Conservation (phyloP, 805 yeast genomes). For the Blastobotrys chiropterorum region DNA sequence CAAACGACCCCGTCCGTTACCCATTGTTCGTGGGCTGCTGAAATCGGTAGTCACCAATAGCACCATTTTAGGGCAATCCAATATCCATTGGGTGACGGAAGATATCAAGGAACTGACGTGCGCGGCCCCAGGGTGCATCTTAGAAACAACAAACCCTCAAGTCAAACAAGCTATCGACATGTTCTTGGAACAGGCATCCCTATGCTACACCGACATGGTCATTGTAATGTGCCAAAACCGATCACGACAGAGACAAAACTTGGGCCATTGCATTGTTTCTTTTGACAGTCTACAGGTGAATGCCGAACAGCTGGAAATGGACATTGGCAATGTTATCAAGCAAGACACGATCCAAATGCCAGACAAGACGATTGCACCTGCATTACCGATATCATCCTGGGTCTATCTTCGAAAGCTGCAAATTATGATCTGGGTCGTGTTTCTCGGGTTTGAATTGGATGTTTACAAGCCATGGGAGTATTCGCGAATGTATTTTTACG, state of each 20-base stretch:
- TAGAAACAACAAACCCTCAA: constrained; percentile 25
- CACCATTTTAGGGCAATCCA: constrained; percentile 13
- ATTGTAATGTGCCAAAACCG: constrained; percentile 57
- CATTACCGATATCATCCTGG: constrained; percentile 67
- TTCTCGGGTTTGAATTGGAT: constrained; percentile 71
- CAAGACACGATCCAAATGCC: constrained; percentile 7
- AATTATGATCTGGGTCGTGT: constrained; percentile 64
- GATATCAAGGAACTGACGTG: constrained; percentile 43
- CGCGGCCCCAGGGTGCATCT: constrained; percentile 27
- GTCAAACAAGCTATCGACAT: constrained; percentile 25
- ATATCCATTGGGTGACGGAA: constrained; percentile 25
- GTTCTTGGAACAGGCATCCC: constrained; percentile 27
- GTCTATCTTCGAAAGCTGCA: constrained; percentile 58
- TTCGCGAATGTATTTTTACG: constrained; percentile 62
- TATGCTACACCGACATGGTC: constrained; percentile 44
- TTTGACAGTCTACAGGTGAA: constrained; percentile 83
- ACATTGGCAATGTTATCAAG: constrained; percentile 24
- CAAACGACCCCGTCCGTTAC: constrained; percentile 18
- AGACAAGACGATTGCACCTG: constrained; percentile 27
- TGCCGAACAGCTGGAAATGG: constrained; percentile 58
- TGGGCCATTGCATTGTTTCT: constrained; percentile 45
- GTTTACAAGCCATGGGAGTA: constrained; percentile 68
- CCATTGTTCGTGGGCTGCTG: constrained; percentile 26
- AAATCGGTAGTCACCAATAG: constrained; percentile 10
- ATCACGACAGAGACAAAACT: constrained; percentile 74